These are phyloP conservation scores for Phytophthora europaea DNA, from an alignment of 352 stramenopile genomes.

Conservation along the genomic window DNA sequence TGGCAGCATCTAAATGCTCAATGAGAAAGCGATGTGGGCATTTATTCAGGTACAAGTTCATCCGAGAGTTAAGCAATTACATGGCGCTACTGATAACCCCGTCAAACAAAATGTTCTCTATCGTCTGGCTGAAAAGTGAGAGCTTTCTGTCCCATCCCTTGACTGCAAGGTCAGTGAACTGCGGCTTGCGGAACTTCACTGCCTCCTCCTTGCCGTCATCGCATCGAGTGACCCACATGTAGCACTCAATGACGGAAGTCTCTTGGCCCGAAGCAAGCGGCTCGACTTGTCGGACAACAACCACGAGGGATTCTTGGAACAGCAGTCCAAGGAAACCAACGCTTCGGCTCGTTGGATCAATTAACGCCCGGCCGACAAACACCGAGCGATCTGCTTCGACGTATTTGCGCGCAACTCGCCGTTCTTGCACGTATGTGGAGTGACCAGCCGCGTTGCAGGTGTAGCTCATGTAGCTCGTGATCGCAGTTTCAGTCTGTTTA, in stretches of 20 bases:
- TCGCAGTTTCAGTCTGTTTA: slow-evolving; percentile 2
- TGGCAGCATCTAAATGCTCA: too few species aligned
- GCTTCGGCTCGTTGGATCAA: slow-evolving; percentile 15
- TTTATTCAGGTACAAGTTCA: too few species aligned
- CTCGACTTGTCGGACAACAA: slow-evolving; percentile 17
- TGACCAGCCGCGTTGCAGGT: slow-evolving; percentile 17
- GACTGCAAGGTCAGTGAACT: slow-evolving; percentile 17
- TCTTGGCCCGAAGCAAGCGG: slow-evolving; percentile 10
- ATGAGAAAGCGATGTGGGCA: too few species aligned
- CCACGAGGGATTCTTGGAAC: slow-evolving; percentile 25
- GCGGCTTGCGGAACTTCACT: slow-evolving; percentile 8
- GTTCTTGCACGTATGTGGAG: slow-evolving; percentile 16
- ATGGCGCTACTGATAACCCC: not conserved
- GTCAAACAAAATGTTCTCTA: slow-evolving; percentile 39
- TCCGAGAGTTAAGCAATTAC: not conserved
- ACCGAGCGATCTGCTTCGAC: slow-evolving; percentile 20
- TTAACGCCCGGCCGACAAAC: slow-evolving; percentile 11
- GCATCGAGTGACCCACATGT: slow-evolving; percentile 13
- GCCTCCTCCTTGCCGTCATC: slow-evolving; percentile 23
- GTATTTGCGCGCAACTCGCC: slow-evolving; percentile 16
- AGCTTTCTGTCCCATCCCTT: slow-evolving; percentile 21
- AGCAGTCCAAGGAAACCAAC: slow-evolving; percentile 14
- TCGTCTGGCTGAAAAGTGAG: slow-evolving; percentile 13
- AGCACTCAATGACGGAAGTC: slow-evolving; percentile 23
- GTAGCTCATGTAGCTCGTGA: slow-evolving; percentile 21